Conservation (phyloP, 495 filamentous ascomycete species). For the Thermothielavioides terrestris region DNA sequence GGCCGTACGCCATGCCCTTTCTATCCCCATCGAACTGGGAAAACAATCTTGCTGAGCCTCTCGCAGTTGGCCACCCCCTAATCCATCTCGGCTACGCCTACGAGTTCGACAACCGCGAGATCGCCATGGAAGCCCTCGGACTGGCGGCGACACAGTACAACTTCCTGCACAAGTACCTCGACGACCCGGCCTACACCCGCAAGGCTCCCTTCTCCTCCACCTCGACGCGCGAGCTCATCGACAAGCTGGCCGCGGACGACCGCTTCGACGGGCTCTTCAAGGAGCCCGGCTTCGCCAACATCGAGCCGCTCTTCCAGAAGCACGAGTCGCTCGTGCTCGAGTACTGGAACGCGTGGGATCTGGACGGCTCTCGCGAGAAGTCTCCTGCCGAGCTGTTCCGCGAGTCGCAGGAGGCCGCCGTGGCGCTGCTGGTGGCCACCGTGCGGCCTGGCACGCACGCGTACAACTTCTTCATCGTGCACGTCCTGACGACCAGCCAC, state of each 20-base stretch:
- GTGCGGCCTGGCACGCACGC: conserved; percentile 47
- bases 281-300: conserved; percentile 51
- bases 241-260: conserved; percentile 46
- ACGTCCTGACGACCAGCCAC: conserved; percentile 75
- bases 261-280: conserved; percentile 54
- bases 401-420: conserved; percentile 67
- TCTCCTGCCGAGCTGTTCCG: conserved; percentile 62
- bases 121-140: conserved; percentile 76
- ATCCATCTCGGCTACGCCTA: conserved; percentile 87
- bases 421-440: conserved; percentile 58
- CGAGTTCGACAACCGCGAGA: conserved; percentile 67
- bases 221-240: conserved; percentile 57
- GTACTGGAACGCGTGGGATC: conserved; percentile 81
- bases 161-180: conserved; percentile 68
- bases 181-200: conserved; percentile 59
- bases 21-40: neutral
- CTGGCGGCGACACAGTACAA: conserved; percentile 64
- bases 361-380: conserved; percentile 37
- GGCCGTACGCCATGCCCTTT: conserved; percentile 51
- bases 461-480: conserved; percentile 81
- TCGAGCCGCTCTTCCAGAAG: conserved; percentile 56
- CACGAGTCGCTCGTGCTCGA: conserved; percentile 63
- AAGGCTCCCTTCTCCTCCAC: conserved; percentile 41
- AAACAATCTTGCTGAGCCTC: conserved; percentile 3
- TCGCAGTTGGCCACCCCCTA: conserved; percentile 70